These are phyloP conservation scores for Rhizopus stolonifer DNA, from an alignment of 371 early-diverging fungal genomes.

Conservation along the genomic window DNA sequence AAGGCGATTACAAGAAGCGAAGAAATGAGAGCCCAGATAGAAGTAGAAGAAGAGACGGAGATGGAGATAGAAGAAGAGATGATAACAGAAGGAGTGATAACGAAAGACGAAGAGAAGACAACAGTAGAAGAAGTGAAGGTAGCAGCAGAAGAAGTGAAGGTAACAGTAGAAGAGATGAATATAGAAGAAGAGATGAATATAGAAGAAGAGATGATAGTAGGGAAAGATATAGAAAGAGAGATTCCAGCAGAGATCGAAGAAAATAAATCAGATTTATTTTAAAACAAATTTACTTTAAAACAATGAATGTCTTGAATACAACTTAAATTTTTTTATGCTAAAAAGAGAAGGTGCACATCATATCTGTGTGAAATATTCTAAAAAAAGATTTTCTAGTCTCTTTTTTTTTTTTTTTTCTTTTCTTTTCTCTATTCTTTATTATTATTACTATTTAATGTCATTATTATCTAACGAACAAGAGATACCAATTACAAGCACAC, in stretches of 20 bases:
- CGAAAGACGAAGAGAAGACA: conserved; percentile 20
- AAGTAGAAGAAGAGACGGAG: conserved; percentile 37
- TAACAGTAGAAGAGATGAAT: conserved; percentile 6
- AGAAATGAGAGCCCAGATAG: conserved; percentile 18
- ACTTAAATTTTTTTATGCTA: not conserved
- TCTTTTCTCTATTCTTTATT: not conserved
- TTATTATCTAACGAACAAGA: no score
- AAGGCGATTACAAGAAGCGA: conserved; percentile 22
- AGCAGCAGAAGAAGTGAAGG: conserved; percentile 12
- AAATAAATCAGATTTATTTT: conserved; percentile 1
- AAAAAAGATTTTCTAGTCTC: not conserved
- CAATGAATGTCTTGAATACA: no score
- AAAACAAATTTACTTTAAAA: no score
- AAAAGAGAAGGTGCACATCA: not conserved
- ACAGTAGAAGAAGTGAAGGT: not conserved
- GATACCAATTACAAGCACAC: conserved; percentile 5
- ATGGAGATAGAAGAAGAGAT: conserved; percentile 20
- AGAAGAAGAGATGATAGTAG: conserved; percentile 14
- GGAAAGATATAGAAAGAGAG: conserved; percentile 12
- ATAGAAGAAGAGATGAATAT: conserved; percentile 7
- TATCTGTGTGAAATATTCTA: not conserved
- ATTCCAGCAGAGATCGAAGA: conserved; percentile 18
- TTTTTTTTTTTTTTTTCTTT: not conserved
- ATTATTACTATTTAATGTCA: no score
- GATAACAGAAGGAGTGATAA: conserved; percentile 13